Evolutionary conservation across 257 asterid genomes (phyloP).

Genomic region (Coffea eugenioides): DNA sequence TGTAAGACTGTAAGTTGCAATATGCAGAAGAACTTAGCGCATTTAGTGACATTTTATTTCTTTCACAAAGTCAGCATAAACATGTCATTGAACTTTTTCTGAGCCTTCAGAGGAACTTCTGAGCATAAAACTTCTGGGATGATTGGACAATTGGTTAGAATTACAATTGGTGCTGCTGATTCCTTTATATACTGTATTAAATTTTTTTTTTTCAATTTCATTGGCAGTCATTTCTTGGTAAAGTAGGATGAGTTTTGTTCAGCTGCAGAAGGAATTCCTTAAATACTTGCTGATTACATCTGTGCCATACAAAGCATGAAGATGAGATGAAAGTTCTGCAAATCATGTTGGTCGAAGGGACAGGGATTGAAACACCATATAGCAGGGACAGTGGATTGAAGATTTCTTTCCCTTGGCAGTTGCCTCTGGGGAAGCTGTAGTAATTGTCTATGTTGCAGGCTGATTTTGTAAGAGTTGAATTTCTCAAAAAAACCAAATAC

Average conservation of each 20-base stretch:
- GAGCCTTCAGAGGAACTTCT: background rate
- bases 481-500: constrained; percentile 12
- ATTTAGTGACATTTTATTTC: background rate
- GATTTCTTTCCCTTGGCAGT: constrained; percentile 9
- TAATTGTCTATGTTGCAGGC: constrained; percentile 23
- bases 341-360: constrained; percentile 9
- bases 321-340: constrained; percentile 15
- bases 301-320: constrained; percentile 5
- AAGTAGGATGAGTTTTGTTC: constrained; percentile 44
- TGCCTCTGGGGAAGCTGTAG: constrained; percentile 32
- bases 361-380: constrained; percentile 1
- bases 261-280: constrained; percentile 20
- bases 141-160: background rate
- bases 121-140: background rate
- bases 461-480: constrained; percentile 26
- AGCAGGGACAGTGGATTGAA: constrained; percentile 14
- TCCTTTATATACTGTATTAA: background rate
- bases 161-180: background rate
- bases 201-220: background rate
- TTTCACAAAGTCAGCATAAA: background rate
- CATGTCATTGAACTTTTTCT: background rate
- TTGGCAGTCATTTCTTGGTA: constrained; percentile 70
- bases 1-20: background rate
- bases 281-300: background rate
- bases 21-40: background rate